These are phyloP conservation scores for Marasmius tenuissimus DNA, from an alignment of 1,284 basidiomycete genomes.

Conservation along the genomic window DNA sequence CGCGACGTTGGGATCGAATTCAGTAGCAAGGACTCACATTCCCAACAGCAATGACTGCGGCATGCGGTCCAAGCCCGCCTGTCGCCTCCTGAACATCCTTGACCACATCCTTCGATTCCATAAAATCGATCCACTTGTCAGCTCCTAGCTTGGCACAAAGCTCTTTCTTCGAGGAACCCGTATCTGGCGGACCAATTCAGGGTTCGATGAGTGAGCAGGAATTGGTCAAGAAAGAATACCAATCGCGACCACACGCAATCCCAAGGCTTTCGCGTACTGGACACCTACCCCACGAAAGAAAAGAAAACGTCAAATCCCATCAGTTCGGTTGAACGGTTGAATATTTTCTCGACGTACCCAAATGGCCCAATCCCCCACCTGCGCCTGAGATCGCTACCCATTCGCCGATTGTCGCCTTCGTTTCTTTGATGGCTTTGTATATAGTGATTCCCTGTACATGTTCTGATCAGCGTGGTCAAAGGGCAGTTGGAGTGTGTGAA, in stretches of 20 bases:
- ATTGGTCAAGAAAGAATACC: conserved; percentile 30
- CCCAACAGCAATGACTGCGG: conserved; percentile 56
- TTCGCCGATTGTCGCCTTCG: conserved; percentile 54
- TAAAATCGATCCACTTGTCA: conserved; percentile 74
- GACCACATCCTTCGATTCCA: conserved; percentile 46
- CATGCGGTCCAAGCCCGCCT: conserved; percentile 67
- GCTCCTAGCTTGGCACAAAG: conserved; percentile 64
- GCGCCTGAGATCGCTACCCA: conserved; percentile 73
- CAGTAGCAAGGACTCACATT: conserved; percentile 28
- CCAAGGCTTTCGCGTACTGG: conserved; percentile 67
- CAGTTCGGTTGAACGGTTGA: background rate
- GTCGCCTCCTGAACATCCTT: conserved; percentile 54
- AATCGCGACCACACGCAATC: conserved; percentile 69
- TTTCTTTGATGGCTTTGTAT: conserved; percentile 68
- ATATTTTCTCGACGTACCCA: conserved; percentile 37
- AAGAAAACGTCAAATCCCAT: background rate
- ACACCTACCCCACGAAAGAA: conserved; percentile 42
- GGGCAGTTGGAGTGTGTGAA: conserved; percentile 9
- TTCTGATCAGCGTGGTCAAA: conserved; percentile 1
- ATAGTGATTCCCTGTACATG: conserved; percentile 56
- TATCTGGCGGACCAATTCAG: conserved; percentile 46
- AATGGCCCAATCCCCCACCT: conserved; percentile 61
- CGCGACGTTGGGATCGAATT: background rate
- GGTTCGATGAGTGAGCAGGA: background rate
- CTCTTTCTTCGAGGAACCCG: conserved; percentile 62